Base-by-base conservation (phyloP, 768 basidiomycete genomes). In the Pulveroboletus frians region DNA sequence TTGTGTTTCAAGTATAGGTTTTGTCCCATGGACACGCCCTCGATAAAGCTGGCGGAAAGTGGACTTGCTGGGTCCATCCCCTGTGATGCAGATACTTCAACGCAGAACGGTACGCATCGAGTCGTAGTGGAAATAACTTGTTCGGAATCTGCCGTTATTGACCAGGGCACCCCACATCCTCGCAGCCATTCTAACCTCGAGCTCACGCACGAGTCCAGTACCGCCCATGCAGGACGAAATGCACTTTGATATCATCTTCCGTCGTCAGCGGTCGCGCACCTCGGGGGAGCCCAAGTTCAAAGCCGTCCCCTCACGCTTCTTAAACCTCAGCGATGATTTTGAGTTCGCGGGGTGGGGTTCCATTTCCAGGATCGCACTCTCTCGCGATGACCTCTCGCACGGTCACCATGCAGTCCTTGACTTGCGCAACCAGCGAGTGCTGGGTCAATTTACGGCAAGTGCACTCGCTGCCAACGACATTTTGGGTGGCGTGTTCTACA, bases 261-360 rank as follows among this genome's bases (percentile, higher is more conserved):
- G 84, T 15, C 73, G 80, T n/a, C 82, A 84, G 56, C 73, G 80
- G 13, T 61, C 67, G 34, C 75, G 77, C 8, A 73, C 78, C 2
- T 62, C 58, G 14, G 75, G 76, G 37, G 69, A 73, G 1, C 63
- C 71, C 17, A 76, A 73, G 50, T 57, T 63, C 38, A 67, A 64
- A 4, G 59, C 56, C 4, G 57, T 74, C 5, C 81, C 80, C 5
- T 84, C 84, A 6, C 77, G 81, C 32, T 84, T 84, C 58, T 62
- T 81, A 21, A 76, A 84, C 53, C 74, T 87, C 32, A 66, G 76
- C 13, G 78, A 80, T 57, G 74, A 80, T 34, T 84, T 85, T 52
- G 83, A 85, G 56, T 88, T 88, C 55, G 78, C 85, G 1, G 85
- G 84, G 4, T 85, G 84, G 83, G 84, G 84, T 2, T 74, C 77